Evolutionary conservation across 345 rosid genomes (phyloP).

Genomic region (rapeseed (Brassica napus)): DNA sequence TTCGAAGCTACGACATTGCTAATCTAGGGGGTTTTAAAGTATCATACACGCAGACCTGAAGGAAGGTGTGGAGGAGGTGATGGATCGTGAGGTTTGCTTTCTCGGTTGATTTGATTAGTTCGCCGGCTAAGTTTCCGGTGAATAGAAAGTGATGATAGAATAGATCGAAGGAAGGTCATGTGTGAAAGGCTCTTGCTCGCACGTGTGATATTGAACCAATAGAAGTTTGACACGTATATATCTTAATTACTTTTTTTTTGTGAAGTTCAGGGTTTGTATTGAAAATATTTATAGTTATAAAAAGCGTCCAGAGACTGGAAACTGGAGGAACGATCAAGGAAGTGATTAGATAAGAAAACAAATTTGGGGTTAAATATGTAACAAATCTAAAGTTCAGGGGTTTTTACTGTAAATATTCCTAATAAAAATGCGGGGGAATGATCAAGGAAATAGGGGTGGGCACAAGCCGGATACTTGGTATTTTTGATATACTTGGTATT

Average conservation of each 20-base stretch:
- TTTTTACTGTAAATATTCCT: too few relatives aligned
- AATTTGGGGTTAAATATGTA: too few relatives aligned
- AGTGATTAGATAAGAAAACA: too few relatives aligned
- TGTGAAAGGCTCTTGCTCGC: neutral
- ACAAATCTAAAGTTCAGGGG: too few relatives aligned
- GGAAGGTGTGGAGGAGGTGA: neutral
- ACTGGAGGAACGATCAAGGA: too few relatives aligned
- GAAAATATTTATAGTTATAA: too few relatives aligned
- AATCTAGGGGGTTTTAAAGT: neutral
- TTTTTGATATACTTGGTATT: too few relatives aligned
- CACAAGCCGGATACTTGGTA: too few relatives aligned
- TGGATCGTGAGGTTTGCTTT: neutral
- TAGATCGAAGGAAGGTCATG: neutral
- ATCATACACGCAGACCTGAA: neutral
- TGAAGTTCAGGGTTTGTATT: too few relatives aligned
- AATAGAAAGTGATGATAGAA: neutral
- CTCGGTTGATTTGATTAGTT: neutral
- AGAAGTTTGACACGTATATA: neutral
- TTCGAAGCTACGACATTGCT: neutral
- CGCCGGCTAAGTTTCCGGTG: neutral
- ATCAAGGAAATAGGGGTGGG: too few relatives aligned
- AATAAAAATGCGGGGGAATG: neutral
- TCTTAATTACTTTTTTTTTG: neutral
- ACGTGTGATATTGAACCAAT: neutral
- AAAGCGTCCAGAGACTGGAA: too few relatives aligned